Base-by-base conservation (phyloP, 805 yeast genomes). In the Ogataea pini region DNA sequence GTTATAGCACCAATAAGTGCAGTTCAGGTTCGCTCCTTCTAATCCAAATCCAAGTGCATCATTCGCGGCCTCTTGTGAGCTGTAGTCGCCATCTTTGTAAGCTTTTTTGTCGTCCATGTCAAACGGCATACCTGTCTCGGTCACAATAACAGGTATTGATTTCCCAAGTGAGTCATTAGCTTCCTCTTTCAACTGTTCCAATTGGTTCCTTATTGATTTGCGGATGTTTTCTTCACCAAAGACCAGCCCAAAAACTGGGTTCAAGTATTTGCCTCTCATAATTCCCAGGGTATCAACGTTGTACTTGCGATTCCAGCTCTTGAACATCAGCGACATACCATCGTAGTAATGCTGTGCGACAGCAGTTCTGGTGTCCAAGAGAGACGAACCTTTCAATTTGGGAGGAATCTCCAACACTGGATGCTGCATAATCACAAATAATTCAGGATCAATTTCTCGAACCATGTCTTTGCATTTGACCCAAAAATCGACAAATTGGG, bases 71-170 rank as follows among this genome's bases (percentile, higher is more conserved):
- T 85, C 85, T 62, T 94, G 99, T 9, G 88, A 76, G 8, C 73
- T 67, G 64, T 81, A 94, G 52, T 81, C 79, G 1, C 91, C 90
- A 48, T 73, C 73, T 1, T 65, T 64, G 61, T 79, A 92, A 0
- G 97, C 86, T 41, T 69, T 72, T 61, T 86, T 88, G 49, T 80
- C 75, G 65, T 92, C 91, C 97, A 92, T 88, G 65, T 94, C 97
- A 64, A 85, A 89, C 2, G 99, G 98, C 85, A 92, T 89, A 5
- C 99, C 99, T n/a, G 92, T 90, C 65, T 92, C 99, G 1, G 96
- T 80, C 76, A 94, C 83, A 18, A 92, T 68, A 8, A 86, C 77
- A 0, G 97, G 96, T 8, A 89, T 73, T 8, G 64, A 43, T 1
- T 56, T 49, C 2, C 97, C 97, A 31, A 91, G 65, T 25, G 77